phyloP scores from a whole-genome alignment of 2,329 filamentous ascomycete genomes.

The Dissoconium aciculare region DNA sequence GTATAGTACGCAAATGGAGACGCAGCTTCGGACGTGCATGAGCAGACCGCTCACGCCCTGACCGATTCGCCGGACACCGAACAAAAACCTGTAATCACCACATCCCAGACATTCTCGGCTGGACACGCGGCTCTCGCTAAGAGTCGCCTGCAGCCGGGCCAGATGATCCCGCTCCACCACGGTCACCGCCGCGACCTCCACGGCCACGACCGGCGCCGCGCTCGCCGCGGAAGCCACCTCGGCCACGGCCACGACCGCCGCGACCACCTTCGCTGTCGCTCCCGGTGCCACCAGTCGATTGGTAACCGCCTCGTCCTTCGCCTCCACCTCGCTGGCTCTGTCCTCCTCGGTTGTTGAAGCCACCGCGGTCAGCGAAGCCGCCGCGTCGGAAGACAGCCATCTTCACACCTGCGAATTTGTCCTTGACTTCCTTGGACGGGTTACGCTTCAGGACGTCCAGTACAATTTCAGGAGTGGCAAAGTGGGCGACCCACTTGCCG shows the following conservation, averaged over 20 bases:
- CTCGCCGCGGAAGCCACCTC: slow-evolving; percentile 38
- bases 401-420: slow-evolving; percentile 48
- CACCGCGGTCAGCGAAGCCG: slow-evolving; percentile 37
- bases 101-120: too few relatives aligned
- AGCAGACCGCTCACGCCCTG: too few relatives aligned
- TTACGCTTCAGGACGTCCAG: slow-evolving; percentile 62
- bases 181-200: slow-evolving; percentile 22
- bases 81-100: too few relatives aligned
- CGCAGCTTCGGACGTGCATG: too few relatives aligned
- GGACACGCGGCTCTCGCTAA: slow-evolving; percentile 15
- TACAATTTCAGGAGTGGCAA: slow-evolving; percentile 64
- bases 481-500: slow-evolving; percentile 73
- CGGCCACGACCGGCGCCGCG: slow-evolving; percentile 40
- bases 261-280: slow-evolving; percentile 60
- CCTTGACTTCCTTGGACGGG: slow-evolving; percentile 44
- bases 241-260: slow-evolving; percentile 27
- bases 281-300: slow-evolving; percentile 22
- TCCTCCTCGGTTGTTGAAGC: slow-evolving; percentile 50
- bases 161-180: slow-evolving; percentile 14
- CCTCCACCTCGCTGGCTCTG: slow-evolving; percentile 44
- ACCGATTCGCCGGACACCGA: background rate
- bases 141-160: slow-evolving; percentile 18
- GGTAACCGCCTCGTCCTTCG: slow-evolving; percentile 20
- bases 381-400: slow-evolving; percentile 42
- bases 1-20: too few relatives aligned